Conservation (phyloP, 176 grass and related monocot genomes). For the Carex kokanica region DNA sequence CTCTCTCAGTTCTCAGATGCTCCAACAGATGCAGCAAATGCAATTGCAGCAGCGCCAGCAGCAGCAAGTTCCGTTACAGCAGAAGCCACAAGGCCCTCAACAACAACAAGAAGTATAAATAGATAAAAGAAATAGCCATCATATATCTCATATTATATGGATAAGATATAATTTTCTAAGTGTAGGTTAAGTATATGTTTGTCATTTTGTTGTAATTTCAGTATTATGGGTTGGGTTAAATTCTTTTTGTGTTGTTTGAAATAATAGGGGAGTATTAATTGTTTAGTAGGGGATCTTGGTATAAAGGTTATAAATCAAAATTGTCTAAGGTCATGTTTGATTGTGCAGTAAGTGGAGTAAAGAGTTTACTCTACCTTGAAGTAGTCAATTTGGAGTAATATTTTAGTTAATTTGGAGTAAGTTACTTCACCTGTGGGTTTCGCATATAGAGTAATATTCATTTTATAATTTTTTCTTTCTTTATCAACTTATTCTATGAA, state of each 20-base stretch:
- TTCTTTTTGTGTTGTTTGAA: slow-evolving; percentile 6
- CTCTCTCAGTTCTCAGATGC: slow-evolving; percentile 74
- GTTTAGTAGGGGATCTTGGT: neutral
- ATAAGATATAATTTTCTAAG: slow-evolving; percentile 21
- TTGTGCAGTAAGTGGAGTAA: too few species aligned
- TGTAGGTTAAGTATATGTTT: slow-evolving; percentile 23
- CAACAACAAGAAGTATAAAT: slow-evolving; percentile 32
- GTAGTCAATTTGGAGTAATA: too few species aligned
- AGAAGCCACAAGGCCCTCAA: slow-evolving; percentile 30
- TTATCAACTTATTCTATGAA: too few species aligned
- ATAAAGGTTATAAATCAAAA: neutral
- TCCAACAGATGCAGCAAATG: slow-evolving; percentile 71
- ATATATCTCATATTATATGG: slow-evolving; percentile 26
- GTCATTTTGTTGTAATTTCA: slow-evolving; percentile 11
- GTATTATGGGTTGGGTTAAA: slow-evolving; percentile 4
- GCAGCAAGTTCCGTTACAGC: slow-evolving; percentile 21
- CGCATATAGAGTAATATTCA: too few species aligned
- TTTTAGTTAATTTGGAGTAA: too few species aligned
- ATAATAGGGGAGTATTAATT: slow-evolving; percentile 11
- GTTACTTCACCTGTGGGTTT: too few species aligned
- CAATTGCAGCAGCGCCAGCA: slow-evolving; percentile 70
- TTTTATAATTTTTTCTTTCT: too few species aligned
- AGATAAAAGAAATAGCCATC: slow-evolving; percentile 6
- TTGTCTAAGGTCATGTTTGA: neutral
- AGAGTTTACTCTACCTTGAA: too few species aligned